Evolutionary conservation across 768 basidiomycete species (phyloP), one percentile per base, ranked within the genome.

Genomic region (Leucosporidium creatinivorum): DNA sequence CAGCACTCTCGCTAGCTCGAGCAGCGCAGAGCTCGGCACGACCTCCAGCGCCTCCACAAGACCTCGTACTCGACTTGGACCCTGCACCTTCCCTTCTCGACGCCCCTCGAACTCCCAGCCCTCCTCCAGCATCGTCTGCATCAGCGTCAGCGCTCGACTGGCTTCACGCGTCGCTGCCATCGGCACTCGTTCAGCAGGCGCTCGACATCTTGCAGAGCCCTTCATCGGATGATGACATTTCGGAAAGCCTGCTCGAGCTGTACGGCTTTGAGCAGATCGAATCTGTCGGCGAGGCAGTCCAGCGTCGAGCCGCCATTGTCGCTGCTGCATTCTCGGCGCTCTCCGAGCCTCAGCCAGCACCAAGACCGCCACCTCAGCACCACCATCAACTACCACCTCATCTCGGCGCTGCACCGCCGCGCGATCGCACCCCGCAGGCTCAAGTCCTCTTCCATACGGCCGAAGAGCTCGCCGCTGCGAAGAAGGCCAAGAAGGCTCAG

Each of bases 261-360:
- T 77, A 93, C 57, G 94, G 93, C 3, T 90, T 87, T 76, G 89
- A 94, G 59, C 84, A 87, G 23, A 85, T 97, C 58, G 89, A 90
- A 31, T 79, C 92, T 44, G 85, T 88, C 12, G 84, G 83, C 79
- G 84, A 88, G 51, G 82, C 96, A 31, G 77, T 96, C 2, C 75
- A 80, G 23, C 81, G 85, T 36, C 85, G 93, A 26, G 68, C 72
- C 10, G 75, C 77, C 1, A 75, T 87, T 39, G 80, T 78, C 33
- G 71, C 80, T 71, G 69, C 69, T 25, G 64, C 39, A 13, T 44
- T 61, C 4, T 36, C 58, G 4, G 39, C 25, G 21, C 3, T n/a
- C n/a, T 23, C 39, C 12, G 28, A 33, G 9, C 7, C 51, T 8
- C 18, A 8, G 19, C 51, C 28, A 6, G 52, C 7, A 25, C 13